Evolutionary conservation across 139 green algal genomes (phyloP).

Genomic region (Spirogloea muscicola): DNA sequence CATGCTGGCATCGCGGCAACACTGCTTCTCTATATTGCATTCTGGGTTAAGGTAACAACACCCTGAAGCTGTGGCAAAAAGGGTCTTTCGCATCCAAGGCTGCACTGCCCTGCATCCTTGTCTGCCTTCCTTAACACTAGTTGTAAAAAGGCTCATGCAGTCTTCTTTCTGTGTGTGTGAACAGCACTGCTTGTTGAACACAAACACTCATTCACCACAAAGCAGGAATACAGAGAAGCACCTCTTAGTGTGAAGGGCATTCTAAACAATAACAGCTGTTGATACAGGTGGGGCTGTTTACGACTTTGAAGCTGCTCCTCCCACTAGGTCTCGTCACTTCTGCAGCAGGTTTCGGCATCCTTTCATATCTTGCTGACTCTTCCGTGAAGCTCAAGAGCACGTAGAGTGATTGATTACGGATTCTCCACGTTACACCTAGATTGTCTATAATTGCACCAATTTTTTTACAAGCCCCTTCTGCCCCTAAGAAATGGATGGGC

Average conservation of each 20-base stretch:
- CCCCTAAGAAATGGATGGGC: no score
- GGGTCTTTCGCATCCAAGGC: background rate
- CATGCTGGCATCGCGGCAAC: constrained; percentile 27
- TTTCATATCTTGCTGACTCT: constrained; percentile 37
- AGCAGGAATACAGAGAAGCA: no score
- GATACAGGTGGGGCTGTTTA: constrained; percentile 38
- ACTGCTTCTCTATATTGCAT: constrained; percentile 31
- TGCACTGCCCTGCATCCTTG: background rate
- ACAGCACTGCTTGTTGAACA: background rate
- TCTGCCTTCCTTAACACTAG: background rate
- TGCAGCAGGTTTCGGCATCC: constrained; percentile 15
- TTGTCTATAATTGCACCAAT: no score
- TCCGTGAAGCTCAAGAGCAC: constrained; percentile 27
- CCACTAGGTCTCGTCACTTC: constrained; percentile 19
- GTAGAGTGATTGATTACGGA: no score
- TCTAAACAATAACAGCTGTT: no score
- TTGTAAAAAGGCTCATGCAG: background rate
- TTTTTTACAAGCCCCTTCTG: no score
- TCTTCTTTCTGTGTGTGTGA: background rate
- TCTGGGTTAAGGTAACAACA: constrained; percentile 44
- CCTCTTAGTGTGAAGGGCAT: no score
- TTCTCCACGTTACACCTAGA: no score
- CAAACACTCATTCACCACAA: no score
- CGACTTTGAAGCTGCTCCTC: constrained; percentile 19
- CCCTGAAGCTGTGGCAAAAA: no score